Base-by-base conservation (phyloP, 257 asterid genomes). In the Rauvolfia tetraphylla region DNA sequence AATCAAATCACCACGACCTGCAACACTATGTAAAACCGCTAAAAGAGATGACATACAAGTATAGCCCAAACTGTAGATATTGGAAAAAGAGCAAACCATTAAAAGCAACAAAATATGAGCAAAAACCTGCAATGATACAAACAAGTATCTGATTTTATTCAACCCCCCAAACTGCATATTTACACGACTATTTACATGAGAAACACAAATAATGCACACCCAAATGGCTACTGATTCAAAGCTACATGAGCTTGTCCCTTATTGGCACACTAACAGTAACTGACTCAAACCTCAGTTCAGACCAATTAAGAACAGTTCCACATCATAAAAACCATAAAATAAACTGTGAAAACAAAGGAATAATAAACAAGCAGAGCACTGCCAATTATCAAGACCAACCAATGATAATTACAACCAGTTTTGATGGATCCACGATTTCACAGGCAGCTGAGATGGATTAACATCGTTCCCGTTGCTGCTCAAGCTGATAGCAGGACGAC, bases 381-480 rank as follows among this genome's bases (percentile, higher is more conserved):
- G n/a, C 57, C 29, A 53, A 44, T 46, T 27, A 75, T 65, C 71
- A 58, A 76, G 59, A 10, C 63, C 29, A 23, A 5, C 63, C 36
- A 14, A 46, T 31, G 36, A 46, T 13, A 41, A 51, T 91, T 79
- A 88, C 87, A 85, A 79, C 96, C 93, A 86, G 68, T 82, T 72
- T 81, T 78, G 86, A n/a, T 73, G 88, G 41, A 86, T 80, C 84
- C 72, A 79, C 66, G 96, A 72, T 56, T 75, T 84, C 83, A 81
- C 29, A 11, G 29, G 87, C 1, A 77, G 74, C 73, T 84, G 82
- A 0, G 89, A 84, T 31, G 89, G 89, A 78, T 79, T 81, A 44
- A 18, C 89, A 73, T 66, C 13, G 57, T 65, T 70, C 53, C 69
- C 75, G 81, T 66, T 82, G 81, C 81, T 82, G 71, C 76, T 66